These are phyloP conservation scores for Citrus glauca DNA, from an alignment of 345 rosid genomes.

Conservation along the genomic window DNA sequence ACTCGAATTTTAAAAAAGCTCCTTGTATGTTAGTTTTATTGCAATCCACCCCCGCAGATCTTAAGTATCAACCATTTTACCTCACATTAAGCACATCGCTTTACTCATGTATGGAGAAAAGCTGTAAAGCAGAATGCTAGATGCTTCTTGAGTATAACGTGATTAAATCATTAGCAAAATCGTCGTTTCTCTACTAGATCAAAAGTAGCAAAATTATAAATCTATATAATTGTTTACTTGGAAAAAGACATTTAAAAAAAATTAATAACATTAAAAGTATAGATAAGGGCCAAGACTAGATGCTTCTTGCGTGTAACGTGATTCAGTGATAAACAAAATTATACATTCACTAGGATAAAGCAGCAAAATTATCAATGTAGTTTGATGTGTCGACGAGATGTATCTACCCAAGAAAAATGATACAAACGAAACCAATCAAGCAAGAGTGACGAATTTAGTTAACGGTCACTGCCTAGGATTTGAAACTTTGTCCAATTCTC, in stretches of 20 bases:
- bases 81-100: background rate
- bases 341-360: background rate
- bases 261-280: background rate
- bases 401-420: background rate
- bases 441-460: background rate
- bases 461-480: constrained; percentile 3
- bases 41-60: background rate
- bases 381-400: background rate
- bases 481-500: background rate
- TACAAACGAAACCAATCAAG: background rate
- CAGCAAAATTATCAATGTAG: background rate
- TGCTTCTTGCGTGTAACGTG: background rate
- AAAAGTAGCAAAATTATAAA: background rate
- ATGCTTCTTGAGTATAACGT: background rate
- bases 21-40: background rate
- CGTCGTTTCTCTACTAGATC: background rate
- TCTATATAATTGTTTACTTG: background rate
- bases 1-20: background rate
- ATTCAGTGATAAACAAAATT: background rate
- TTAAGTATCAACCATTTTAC: background rate
- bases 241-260: background rate
- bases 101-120: background rate
- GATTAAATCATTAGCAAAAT: background rate
- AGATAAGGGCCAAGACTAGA: background rate
- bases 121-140: background rate